phyloP scores from a whole-genome alignment of 192 early-diverging fungal genomes.

The Rhizophagus prolifer region DNA sequence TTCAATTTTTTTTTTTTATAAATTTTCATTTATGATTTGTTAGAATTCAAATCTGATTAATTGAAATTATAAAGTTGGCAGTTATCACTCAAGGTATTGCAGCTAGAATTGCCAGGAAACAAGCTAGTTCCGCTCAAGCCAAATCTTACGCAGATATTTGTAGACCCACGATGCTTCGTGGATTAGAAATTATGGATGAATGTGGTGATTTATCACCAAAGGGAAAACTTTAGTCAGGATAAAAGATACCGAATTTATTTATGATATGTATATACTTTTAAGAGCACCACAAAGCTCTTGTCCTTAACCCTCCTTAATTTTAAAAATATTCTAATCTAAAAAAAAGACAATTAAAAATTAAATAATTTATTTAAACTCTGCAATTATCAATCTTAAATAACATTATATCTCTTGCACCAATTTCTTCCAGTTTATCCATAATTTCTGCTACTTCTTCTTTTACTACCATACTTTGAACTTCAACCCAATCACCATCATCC shows the following conservation, averaged over 20 bases:
- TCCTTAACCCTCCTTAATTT: no score
- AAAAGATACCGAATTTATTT: background rate
- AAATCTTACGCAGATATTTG: constrained; percentile 44
- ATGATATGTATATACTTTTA: no score
- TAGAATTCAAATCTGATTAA: background rate
- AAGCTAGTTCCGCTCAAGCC: constrained; percentile 77
- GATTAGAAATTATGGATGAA: constrained; percentile 61
- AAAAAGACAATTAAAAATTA: no score
- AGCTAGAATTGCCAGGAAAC: constrained; percentile 82
- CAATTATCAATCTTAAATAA: constrained; percentile 79
- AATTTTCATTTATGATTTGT: no score
- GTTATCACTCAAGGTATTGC: constrained; percentile 88
- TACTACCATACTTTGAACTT: constrained; percentile 87
- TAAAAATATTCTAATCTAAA: no score
- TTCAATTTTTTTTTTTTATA: background rate
- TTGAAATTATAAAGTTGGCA: constrained; percentile 45
- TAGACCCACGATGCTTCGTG: constrained; percentile 48
- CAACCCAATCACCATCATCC: constrained; percentile 86
- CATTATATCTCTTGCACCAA: constrained; percentile 91
- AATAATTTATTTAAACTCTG: constrained; percentile 47
- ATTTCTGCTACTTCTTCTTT: constrained; percentile 75
- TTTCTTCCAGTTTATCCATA: constrained; percentile 86
- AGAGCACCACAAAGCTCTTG: no score
- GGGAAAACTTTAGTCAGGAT: background rate
- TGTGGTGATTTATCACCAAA: background rate